Base-by-base conservation (phyloP, 78 protist genomes). In the Dictyostelium firmibasis region DNA sequence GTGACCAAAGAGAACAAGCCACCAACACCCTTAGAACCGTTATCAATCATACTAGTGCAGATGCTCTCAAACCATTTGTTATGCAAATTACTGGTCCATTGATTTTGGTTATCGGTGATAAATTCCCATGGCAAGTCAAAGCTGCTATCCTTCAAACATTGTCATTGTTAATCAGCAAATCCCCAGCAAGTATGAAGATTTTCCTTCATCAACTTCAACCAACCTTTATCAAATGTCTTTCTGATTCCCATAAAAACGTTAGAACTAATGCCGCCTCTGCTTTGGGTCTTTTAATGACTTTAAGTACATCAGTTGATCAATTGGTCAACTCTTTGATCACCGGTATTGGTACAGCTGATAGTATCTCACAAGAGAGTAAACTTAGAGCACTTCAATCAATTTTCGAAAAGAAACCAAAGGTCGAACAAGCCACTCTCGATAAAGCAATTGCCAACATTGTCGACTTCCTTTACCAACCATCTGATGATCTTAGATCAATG, bases 171-270 rank as follows among this genome's bases (percentile, higher is more conserved):
- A 79, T 98, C 23, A 35, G 1, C 33, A 85, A 86, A 87, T 91
- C 94, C 25, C 97, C 97, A 50, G 44, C 25, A 16, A 16, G 33
- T 47, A 75, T 98, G 95, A 96, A 96, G 94, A 85, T 98, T 11
- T 98, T 98, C 96, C 27, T 98, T 75, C 99, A 98, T 41, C 99
- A 98, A 97, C 96, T 98, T 44, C 99, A 98, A 96, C 94, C 98
- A 25, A 96, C 97, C 29, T 94, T 95, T 67, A 64, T 97, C 95
- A 97, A 97, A 84, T 76, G 91, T n/a, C 96, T 95, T n/a, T 20
- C 53, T 62, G 97, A 96, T 67, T 85, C 86, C 18, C 91, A 86
- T 16, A 67, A 77, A 81, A 41, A 7, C 23, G 97, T 97, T 2
- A 94, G 98, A 14, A 33, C 64, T 38, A 78, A 69, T 16, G 98